Base-by-base conservation (phyloP, 805 yeast genomes). In the Allodekkera sacchari region DNA sequence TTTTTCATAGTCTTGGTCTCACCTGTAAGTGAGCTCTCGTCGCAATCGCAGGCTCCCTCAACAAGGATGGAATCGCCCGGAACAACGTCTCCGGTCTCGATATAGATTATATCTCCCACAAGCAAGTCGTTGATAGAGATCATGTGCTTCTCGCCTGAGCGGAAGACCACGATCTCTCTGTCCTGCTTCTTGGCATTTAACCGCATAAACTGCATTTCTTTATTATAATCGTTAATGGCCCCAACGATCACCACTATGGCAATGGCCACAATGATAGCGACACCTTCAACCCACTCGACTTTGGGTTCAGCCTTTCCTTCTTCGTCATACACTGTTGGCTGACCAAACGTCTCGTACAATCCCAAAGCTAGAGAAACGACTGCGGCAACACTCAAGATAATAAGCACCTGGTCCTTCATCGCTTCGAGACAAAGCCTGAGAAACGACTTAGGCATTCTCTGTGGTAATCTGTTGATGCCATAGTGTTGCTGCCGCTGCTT, bases 251-350 rank as follows among this genome's bases (percentile, higher is more conserved):
- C 95, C 21, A 92, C 97, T 37, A 92, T 89, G 4, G 74, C 48
- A 16, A 92, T 83, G 14, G 99, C 99, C 4, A 81, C 81, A 44
- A 92, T 72, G 51, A 92, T 92, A 25, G 98, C 99, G 23, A 88
- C 95, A 45, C 99, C 99, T 63, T 92, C 99, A 29, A 94, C 95
- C 96, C 97, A 92, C 48, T 89, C 95, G 20, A 92, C 94, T 47
- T 77, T 73, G 12, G 96, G 96, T 34, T 76, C 55, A 14, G 74
- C 64, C 15, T 74, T 66, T 18, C 95, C 95, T 41, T 84, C 83
- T 5, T 71, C 75, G 53, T 89, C 96, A 45, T 71, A 71, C 49
- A 74, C 75, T 0, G 83, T 66, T 0, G 80, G 87, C 42, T 82
- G 83, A 25, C 94, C 95, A 60, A 87, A 81, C 2, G 94, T 77